Evolutionary conservation across 176 grass and related monocot species (phyloP).

Genomic region (Bothriochloa decipiens): DNA sequence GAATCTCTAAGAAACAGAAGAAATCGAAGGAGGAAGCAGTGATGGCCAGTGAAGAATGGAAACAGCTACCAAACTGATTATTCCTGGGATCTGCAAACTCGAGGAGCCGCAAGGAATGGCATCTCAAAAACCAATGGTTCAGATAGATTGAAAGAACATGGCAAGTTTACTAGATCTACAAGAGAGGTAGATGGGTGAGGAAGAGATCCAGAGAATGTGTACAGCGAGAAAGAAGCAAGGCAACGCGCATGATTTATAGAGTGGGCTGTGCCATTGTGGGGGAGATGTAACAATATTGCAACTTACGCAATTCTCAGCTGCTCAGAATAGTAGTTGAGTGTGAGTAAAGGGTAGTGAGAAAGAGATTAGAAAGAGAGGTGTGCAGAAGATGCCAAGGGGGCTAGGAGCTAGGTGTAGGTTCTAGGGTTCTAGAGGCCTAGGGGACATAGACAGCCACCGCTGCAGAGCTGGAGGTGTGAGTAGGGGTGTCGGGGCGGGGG

Average conservation of each 20-base stretch:
- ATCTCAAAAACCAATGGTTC: background rate
- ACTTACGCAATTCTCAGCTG: conserved; percentile 10
- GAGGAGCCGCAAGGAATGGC: background rate
- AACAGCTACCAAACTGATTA: background rate
- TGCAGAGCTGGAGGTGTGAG: conserved; percentile 13
- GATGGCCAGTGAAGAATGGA: too few species aligned
- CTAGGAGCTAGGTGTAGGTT: conserved; percentile 10
- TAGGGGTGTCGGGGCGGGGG: conserved; percentile 46
- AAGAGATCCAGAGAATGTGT: too few species aligned
- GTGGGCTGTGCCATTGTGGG: background rate
- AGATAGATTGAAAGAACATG: background rate
- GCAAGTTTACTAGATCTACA: background rate
- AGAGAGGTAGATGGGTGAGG: background rate
- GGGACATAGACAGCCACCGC: conserved; percentile 52
- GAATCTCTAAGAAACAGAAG: background rate
- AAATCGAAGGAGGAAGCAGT: background rate
- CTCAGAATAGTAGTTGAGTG: conserved; percentile 51
- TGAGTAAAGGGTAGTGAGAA: conserved; percentile 45
- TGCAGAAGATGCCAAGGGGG: conserved; percentile 11
- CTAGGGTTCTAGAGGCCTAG: conserved; percentile 37
- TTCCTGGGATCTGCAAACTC: background rate
- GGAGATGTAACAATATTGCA: conserved; percentile 23
- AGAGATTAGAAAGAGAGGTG: background rate
- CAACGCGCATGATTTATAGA: conserved; percentile 53
- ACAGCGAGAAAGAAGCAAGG: background rate